These are phyloP conservation scores for Phanerodontia chrysosporium DNA, from an alignment of 768 basidiomycete species.

Conservation along the genomic window DNA sequence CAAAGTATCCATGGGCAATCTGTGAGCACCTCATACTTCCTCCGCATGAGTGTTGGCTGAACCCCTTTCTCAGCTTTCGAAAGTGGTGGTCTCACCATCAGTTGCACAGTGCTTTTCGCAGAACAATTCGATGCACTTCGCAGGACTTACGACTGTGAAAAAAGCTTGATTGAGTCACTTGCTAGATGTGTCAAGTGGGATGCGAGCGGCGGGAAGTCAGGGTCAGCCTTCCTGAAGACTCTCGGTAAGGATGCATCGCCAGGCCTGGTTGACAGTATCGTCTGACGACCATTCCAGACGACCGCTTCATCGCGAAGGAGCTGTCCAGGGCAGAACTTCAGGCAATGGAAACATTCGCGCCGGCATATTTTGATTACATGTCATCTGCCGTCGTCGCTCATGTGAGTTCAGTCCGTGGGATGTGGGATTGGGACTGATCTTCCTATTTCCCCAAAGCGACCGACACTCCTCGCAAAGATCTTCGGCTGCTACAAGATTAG, in stretches of 20 bases:
- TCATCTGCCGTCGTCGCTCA: slow-evolving; percentile 85
- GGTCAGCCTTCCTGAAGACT: slow-evolving; percentile 95
- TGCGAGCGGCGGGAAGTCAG: slow-evolving; percentile 92
- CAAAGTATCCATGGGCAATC: slow-evolving; percentile 78
- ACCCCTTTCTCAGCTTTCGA: slow-evolving; percentile 63
- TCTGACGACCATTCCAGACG: slow-evolving; percentile 49
- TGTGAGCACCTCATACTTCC: slow-evolving; percentile 42
- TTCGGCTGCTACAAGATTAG: slow-evolving; percentile 96
- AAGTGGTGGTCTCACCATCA: slow-evolving; percentile 85
- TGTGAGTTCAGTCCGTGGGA: slow-evolving; percentile 40
- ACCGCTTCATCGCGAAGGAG: slow-evolving; percentile 98
- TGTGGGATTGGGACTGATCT: neutral
- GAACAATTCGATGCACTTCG: slow-evolving; percentile 96
- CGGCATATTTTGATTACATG: slow-evolving; percentile 98
- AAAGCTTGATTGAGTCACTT: slow-evolving; percentile 89
- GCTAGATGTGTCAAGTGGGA: slow-evolving; percentile 96
- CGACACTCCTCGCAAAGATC: slow-evolving; percentile 92
- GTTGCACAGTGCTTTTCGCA: slow-evolving; percentile 91
- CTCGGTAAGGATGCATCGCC: slow-evolving; percentile 49
- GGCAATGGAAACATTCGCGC: slow-evolving; percentile 95
- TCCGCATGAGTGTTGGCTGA: neutral
- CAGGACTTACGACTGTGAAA: slow-evolving; percentile 89
- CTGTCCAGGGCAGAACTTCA: slow-evolving; percentile 87
- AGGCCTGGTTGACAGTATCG: neutral
- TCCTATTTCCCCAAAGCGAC: slow-evolving; percentile 60